Conservation (phyloP, 495 filamentous ascomycete genomes). For the Neurospora sp. region DNA sequence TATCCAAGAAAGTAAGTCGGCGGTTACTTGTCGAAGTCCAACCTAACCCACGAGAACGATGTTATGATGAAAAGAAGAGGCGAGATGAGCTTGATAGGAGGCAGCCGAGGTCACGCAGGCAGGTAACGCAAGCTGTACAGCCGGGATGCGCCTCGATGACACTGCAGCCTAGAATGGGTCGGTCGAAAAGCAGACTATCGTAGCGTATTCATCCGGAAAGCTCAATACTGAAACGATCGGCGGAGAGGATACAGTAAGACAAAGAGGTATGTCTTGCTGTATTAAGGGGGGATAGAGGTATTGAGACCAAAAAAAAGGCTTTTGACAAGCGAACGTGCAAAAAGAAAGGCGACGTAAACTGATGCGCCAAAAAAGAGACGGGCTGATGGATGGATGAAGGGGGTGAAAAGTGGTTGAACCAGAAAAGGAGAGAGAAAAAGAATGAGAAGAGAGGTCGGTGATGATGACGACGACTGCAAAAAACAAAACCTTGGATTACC, state of each 20-base stretch:
- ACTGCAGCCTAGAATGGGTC: not conserved
- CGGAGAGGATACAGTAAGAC: not conserved
- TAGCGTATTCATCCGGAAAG: not conserved
- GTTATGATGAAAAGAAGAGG: not conserved
- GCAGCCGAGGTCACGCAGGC: not conserved
- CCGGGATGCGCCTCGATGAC: not conserved
- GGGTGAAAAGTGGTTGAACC: not conserved
- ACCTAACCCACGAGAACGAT: not conserved
- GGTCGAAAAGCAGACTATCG: not conserved
- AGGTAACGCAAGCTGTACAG: not conserved
- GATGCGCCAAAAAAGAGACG: not conserved
- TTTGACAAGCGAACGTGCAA: not conserved
- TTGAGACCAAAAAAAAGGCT: not conserved
- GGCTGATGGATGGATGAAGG: not conserved
- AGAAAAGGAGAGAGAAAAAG: not conserved
- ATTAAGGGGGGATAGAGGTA: not conserved
- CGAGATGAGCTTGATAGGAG: not conserved
- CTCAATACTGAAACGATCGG: not conserved
- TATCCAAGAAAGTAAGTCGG: not conserved
- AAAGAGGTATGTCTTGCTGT: not conserved
- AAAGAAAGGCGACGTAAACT: not conserved
- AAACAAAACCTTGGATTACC: not conserved
- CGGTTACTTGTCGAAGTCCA: not conserved
- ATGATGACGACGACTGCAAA: not conserved
- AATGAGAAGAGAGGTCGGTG: not conserved